Evolutionary conservation across 139 green algal species (phyloP).

Genomic region (Chlorella ohadii): DNA sequence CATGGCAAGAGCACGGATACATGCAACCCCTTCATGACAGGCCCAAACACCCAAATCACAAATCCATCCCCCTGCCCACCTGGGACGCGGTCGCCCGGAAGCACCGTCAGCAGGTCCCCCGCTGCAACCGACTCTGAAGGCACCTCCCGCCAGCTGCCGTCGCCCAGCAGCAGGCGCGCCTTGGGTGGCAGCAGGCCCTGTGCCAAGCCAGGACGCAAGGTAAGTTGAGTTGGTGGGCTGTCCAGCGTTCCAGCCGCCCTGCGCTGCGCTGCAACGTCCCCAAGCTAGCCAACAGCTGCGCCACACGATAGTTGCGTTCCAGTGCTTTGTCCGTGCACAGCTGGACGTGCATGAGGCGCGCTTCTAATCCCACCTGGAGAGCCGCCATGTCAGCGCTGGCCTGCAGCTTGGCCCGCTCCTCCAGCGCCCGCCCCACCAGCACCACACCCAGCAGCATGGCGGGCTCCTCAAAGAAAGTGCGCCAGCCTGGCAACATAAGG

Average conservation of each 20-base stretch:
- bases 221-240: too few species aligned
- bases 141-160: conserved; percentile 64
- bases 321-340: too few species aligned
- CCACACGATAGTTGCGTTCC: too few species aligned
- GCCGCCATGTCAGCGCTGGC: conserved; percentile 92
- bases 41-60: too few species aligned
- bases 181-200: conserved; percentile 86
- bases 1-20: too few species aligned
- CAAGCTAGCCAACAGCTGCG: too few species aligned
- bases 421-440: conserved; percentile 88
- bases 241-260: too few species aligned
- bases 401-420: conserved; percentile 93
- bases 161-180: conserved; percentile 75
- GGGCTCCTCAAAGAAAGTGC: conserved; percentile 98
- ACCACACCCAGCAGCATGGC: conserved; percentile 97
- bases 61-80: too few species aligned
- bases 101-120: conserved; percentile 79
- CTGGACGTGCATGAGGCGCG: too few species aligned
- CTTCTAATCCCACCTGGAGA: too few species aligned
- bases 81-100: conserved; percentile 87
- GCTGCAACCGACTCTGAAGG: conserved; percentile 68
- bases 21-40: too few species aligned
- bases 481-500: conserved; percentile 79
- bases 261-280: too few species aligned
- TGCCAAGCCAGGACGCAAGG: neutral